These are phyloP conservation scores for Aspergillus ruber DNA, from an alignment of 2,329 filamentous ascomycete species.

Conservation along the genomic window DNA sequence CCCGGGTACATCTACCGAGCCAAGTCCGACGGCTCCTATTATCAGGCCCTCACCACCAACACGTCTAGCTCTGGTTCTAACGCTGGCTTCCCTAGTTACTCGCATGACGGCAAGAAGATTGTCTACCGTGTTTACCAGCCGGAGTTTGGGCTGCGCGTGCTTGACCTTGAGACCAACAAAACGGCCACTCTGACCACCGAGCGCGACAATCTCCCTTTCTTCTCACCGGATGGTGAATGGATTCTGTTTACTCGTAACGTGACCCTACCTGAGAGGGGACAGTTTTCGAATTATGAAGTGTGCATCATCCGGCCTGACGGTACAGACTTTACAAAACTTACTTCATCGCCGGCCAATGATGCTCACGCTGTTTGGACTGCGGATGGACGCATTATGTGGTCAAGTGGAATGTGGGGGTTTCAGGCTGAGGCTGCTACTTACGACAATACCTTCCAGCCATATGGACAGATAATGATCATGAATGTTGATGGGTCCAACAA, in stretches of 20 bases:
- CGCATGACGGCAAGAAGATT: slow-evolving; percentile 9
- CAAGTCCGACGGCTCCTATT: slow-evolving; percentile 6
- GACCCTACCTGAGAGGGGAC: background rate
- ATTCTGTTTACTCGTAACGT: slow-evolving; percentile 14
- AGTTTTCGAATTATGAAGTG: background rate
- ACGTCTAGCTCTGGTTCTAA: slow-evolving; percentile 10
- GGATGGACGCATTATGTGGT: slow-evolving; percentile 3
- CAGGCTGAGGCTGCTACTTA: slow-evolving; percentile 1
- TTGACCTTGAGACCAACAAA: slow-evolving; percentile 8
- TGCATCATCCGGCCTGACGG: slow-evolving; percentile 1
- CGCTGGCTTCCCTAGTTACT: slow-evolving; percentile 11
- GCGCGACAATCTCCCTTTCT: slow-evolving; percentile 11
- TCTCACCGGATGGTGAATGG: slow-evolving; percentile 8
- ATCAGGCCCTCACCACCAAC: slow-evolving; percentile 4
- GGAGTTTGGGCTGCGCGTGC: slow-evolving; percentile 8
- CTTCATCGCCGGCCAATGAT: slow-evolving; percentile 1
- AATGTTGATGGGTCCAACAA: slow-evolving; percentile 5
- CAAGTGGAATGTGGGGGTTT: slow-evolving; percentile 2
- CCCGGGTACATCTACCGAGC: slow-evolving; percentile 8
- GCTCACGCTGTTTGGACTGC: slow-evolving; percentile 3
- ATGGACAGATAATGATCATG: slow-evolving; percentile 8
- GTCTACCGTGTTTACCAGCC: slow-evolving; percentile 12
- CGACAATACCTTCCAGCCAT: slow-evolving; percentile 5
- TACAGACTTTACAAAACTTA: slow-evolving; percentile 1
- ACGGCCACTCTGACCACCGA: slow-evolving; percentile 5